phyloP scores from a whole-genome alignment of 169 alveolate species.

The Cryptosporidium sp. region DNA sequence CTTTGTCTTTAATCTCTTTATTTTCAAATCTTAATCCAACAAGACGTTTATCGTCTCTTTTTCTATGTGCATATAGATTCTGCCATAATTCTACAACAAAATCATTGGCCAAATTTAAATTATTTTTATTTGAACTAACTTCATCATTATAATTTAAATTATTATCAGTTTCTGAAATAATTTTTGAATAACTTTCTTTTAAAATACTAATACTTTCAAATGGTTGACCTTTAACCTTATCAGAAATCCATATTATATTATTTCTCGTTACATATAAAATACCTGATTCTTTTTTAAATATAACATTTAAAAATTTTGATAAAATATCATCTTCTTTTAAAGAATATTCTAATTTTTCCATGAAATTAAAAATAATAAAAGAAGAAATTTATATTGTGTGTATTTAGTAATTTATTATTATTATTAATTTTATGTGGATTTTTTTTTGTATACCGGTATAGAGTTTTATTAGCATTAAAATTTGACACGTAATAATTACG shows the following conservation, averaged over 20 bases:
- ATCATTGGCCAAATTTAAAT: background rate
- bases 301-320: constrained; percentile 16
- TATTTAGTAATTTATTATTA: too few relatives aligned
- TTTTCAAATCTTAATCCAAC: constrained; percentile 68
- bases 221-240: background rate
- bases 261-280: constrained; percentile 28
- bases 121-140: background rate
- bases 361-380: background rate
- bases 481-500: constrained; percentile 7
- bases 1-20: background rate
- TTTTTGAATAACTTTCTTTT: constrained; percentile 19
- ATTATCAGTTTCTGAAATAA: background rate
- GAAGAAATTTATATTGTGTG: too few relatives aligned
- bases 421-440: background rate
- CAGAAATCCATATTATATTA: constrained; percentile 47
- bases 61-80: constrained; percentile 60
- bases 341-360: constrained; percentile 25
- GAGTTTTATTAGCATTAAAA: background rate
- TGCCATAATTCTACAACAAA: constrained; percentile 44
- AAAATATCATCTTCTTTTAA: constrained; percentile 8
- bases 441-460: constrained; percentile 7
- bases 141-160: constrained; percentile 9
- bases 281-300: constrained; percentile 54
- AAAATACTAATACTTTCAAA: constrained; percentile 6
- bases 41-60: constrained; percentile 35